phyloP scores from a whole-genome alignment of 2,329 filamentous ascomycete genomes.

The Ceratocystis cacaofunesta region DNA sequence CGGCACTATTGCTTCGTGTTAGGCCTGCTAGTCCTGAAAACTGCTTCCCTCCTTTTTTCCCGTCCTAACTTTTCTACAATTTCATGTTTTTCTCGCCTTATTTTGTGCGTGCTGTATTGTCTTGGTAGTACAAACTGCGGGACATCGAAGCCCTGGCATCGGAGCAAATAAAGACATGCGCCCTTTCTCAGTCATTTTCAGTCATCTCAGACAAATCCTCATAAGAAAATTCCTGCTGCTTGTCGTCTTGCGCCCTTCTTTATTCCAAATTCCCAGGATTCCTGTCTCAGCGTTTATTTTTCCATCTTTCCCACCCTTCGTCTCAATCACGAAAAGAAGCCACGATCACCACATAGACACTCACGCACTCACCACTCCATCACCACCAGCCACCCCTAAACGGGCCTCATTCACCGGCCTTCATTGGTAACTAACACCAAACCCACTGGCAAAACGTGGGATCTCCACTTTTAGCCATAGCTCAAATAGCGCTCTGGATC shows the following conservation, averaged over 20 bases:
- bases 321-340: not conserved
- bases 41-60: too few species aligned
- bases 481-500: constrained; percentile 3
- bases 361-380: not conserved
- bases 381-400: not conserved
- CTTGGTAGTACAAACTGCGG: not conserved
- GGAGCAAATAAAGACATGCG: too few species aligned
- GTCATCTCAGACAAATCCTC: too few species aligned
- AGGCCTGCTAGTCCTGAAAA: too few species aligned
- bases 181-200: too few species aligned
- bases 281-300: not conserved
- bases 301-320: not conserved
- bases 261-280: not conserved
- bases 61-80: too few species aligned
- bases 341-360: not conserved
- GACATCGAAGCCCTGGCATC: too few species aligned
- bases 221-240: too few species aligned
- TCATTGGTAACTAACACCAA: not conserved
- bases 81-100: not conserved
- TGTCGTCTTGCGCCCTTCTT: not conserved
- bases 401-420: not conserved
- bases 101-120: not conserved
- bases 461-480: constrained; percentile 6
- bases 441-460: not conserved
- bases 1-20: too few species aligned